Evolutionary conservation across 2,329 filamentous ascomycete species (phyloP).

Genomic region (Penicillium sp.): DNA sequence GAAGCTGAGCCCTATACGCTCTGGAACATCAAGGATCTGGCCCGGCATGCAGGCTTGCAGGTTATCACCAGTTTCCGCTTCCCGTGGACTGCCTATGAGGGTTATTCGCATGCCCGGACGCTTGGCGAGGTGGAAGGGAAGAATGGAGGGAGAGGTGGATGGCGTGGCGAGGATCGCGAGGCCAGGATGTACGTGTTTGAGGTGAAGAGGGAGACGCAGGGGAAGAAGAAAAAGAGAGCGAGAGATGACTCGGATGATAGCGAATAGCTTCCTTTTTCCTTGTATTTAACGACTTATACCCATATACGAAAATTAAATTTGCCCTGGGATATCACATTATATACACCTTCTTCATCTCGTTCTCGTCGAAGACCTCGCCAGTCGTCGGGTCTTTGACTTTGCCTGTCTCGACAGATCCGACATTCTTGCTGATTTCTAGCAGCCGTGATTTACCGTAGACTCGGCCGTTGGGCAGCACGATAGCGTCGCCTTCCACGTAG

Average conservation of each 20-base stretch:
- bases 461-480: slow-evolving; percentile 81
- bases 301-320: slow-evolving; percentile 13
- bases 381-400: slow-evolving; percentile 77
- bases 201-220: slow-evolving; percentile 35
- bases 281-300: neutral
- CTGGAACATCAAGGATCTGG: slow-evolving; percentile 91
- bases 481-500: slow-evolving; percentile 81
- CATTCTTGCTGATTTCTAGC: slow-evolving; percentile 73
- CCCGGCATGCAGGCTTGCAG: slow-evolving; percentile 60
- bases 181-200: slow-evolving; percentile 49
- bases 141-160: slow-evolving; percentile 42
- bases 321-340: slow-evolving; percentile 60
- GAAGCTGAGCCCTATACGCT: slow-evolving; percentile 92
- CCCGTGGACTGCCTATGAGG: slow-evolving; percentile 47
- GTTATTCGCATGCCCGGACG: slow-evolving; percentile 49
- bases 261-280: slow-evolving; percentile 17
- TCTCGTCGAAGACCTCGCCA: slow-evolving; percentile 62
- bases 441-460: slow-evolving; percentile 78
- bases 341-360: slow-evolving; percentile 78
- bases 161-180: slow-evolving; percentile 49
- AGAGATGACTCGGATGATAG: slow-evolving; percentile 36
- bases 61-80: slow-evolving; percentile 50
- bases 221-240: slow-evolving; percentile 32
- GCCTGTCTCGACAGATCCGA: slow-evolving; percentile 61
- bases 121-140: slow-evolving; percentile 45